These are phyloP conservation scores for Trichoderma orchidacearum DNA, from an alignment of 495 filamentous ascomycete species.

Conservation along the genomic window DNA sequence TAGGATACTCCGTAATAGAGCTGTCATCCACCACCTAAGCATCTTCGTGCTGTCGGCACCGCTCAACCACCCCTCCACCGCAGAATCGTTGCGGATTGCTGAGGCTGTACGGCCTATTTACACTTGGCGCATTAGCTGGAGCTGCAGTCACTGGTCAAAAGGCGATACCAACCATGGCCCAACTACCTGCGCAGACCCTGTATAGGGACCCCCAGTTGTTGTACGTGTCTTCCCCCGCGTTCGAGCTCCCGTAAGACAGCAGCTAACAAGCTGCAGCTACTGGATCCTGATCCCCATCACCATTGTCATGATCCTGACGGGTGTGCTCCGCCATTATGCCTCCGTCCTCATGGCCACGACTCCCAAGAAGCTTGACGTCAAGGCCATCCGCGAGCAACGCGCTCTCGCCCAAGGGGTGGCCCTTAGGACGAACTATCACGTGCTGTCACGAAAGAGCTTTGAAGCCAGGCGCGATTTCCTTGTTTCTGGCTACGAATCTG, in stretches of 20 bases:
- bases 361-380: slow-evolving; percentile 68
- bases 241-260: slow-evolving; percentile 91
- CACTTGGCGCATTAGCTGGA: background rate
- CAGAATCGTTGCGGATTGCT: background rate
- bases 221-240: slow-evolving; percentile 30
- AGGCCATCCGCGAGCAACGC: slow-evolving; percentile 74
- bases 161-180: slow-evolving; percentile 51
- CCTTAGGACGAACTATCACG: slow-evolving; percentile 64
- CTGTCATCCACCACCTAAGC: background rate
- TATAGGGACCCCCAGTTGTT: slow-evolving; percentile 97
- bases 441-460: slow-evolving; percentile 65
- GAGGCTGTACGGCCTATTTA: background rate
- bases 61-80: background rate
- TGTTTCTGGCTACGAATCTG: slow-evolving; percentile 65
- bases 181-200: slow-evolving; percentile 84
- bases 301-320: slow-evolving; percentile 93
- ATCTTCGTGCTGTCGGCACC: no score
- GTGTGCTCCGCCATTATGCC: slow-evolving; percentile 90
- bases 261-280: slow-evolving; percentile 89
- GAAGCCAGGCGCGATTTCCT: slow-evolving; percentile 65
- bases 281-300: slow-evolving; percentile 98
- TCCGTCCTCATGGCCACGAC: slow-evolving; percentile 74
- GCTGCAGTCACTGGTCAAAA: background rate
- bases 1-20: slow-evolving; percentile 1
- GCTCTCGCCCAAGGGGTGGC: slow-evolving; percentile 75